phyloP scores from a whole-genome alignment of 2,329 filamentous ascomycete species.

The Penicillium sp. region DNA sequence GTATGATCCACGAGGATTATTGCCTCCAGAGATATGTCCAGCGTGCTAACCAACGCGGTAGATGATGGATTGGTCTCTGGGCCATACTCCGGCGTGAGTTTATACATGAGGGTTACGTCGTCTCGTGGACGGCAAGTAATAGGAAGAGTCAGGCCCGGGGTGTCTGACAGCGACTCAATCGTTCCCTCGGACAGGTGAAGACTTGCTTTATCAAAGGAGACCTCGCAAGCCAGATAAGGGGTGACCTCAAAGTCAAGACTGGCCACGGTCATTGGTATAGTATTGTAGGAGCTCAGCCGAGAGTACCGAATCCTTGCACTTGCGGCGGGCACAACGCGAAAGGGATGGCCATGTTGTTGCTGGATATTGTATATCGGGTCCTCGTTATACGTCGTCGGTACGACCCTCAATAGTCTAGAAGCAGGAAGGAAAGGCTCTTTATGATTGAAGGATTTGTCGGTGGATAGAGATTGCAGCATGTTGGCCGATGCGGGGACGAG shows the following conservation, averaged over 20 bases:
- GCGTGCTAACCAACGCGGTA: conserved; percentile 39
- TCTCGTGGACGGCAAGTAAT: conserved; percentile 54
- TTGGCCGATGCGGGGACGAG: conserved; percentile 58
- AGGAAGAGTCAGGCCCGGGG: conserved; percentile 36
- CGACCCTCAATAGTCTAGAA: conserved; percentile 56
- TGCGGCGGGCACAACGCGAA: conserved; percentile 56
- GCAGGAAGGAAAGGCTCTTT: conserved; percentile 58
- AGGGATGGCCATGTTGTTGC: conserved; percentile 54
- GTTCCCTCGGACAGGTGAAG: conserved; percentile 50
- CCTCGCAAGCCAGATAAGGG: conserved; percentile 51
- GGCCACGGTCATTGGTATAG: conserved; percentile 51
- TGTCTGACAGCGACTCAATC: conserved; percentile 45
- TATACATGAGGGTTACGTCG: conserved; percentile 59
- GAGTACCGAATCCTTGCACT: conserved; percentile 59
- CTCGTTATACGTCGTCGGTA: conserved; percentile 51
- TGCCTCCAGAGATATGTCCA: conserved; percentile 51
- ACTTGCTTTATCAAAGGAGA: conserved; percentile 51
- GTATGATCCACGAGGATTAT: conserved; percentile 41
- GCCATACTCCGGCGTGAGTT: conserved; percentile 45
- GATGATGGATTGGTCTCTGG: conserved; percentile 38
- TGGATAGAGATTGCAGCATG: conserved; percentile 56
- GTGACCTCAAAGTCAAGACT: conserved; percentile 58
- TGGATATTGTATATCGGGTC: conserved; percentile 55
- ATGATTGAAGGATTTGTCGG: conserved; percentile 49
- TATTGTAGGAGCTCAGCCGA: conserved; percentile 45